A percentile compares a stretch with the other conserved stretches of the same genome.
Evolutionary conservation across 208 protist species (phyloP).

Genomic region (Herpetomonas muscarum): DNA sequence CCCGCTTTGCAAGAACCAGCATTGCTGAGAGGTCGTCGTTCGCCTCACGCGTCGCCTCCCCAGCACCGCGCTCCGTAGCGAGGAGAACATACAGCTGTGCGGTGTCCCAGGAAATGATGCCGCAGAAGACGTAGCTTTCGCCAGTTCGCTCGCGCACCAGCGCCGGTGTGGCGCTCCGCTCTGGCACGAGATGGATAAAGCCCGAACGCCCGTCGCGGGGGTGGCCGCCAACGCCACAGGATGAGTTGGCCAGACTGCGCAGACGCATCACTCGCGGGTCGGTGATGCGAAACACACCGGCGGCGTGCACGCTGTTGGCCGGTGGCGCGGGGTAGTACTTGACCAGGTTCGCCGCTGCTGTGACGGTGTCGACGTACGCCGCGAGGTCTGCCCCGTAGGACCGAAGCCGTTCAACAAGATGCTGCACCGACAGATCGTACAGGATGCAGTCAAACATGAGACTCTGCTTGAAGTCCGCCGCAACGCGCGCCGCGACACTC

Average conservation of each 20-base stretch:
- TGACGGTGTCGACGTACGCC: slow-evolving; percentile 32
- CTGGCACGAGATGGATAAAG: slow-evolving; percentile 17
- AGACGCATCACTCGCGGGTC: slow-evolving; percentile 54
- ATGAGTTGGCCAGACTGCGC: slow-evolving; percentile 24
- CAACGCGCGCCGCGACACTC: slow-evolving; percentile 43
- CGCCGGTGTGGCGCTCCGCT: slow-evolving; percentile 7
- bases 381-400: slow-evolving; percentile 28
- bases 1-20: slow-evolving; percentile 36
- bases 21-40: slow-evolving; percentile 40
- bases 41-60: slow-evolving; percentile 4
- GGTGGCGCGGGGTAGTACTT: slow-evolving; percentile 78
- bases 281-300: slow-evolving; percentile 52
- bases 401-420: slow-evolving; percentile 30
- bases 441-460: slow-evolving; percentile 74
- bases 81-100: slow-evolving; percentile 66
- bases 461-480: slow-evolving; percentile 67
- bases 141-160: slow-evolving; percentile 18
- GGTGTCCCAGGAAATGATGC: slow-evolving; percentile 61
- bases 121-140: slow-evolving; percentile 51
- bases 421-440: slow-evolving; percentile 67
- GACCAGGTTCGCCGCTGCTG: slow-evolving; percentile 57
- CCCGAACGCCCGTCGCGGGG: not conserved
- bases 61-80: slow-evolving; percentile 25
- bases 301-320: slow-evolving; percentile 44
- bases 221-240: not conserved